A percentile compares a stretch with the other conserved stretches of the same genome.
Conservation (phyloP, 441 rosid genomes). For the Biscutella auriculata region DNA sequence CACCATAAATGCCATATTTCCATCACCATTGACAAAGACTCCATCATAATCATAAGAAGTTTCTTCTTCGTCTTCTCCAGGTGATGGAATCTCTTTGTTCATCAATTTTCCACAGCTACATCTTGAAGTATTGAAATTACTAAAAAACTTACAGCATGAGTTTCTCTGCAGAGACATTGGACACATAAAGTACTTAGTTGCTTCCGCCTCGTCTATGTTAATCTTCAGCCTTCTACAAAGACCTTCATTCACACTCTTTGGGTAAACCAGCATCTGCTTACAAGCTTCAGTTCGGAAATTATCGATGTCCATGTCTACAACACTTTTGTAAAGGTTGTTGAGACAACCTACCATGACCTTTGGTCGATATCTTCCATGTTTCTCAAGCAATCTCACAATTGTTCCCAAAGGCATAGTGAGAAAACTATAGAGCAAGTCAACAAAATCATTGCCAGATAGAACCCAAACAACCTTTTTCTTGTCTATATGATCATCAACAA, state of each 20-base stretch:
- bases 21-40: conserved; percentile 6
- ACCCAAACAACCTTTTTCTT: neutral
- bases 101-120: conserved; percentile 3
- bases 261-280: conserved; percentile 13
- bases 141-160: neutral
- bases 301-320: neutral
- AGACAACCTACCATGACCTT: neutral
- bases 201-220: neutral
- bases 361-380: neutral
- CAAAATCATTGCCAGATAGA: conserved; percentile 10
- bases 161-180: neutral
- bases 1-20: neutral
- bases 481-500: neutral
- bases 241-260: neutral
- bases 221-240: neutral
- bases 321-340: conserved; percentile 5
- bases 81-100: neutral
- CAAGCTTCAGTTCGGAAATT: conserved; percentile 4
- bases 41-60: neutral
- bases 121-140: conserved; percentile 4
- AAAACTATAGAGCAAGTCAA: conserved; percentile 11
- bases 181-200: neutral
- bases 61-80: no score
- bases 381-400: neutral
- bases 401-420: neutral